phyloP scores from a whole-genome alignment of 1,284 basidiomycete genomes.

The Psilocybe mexicana region DNA sequence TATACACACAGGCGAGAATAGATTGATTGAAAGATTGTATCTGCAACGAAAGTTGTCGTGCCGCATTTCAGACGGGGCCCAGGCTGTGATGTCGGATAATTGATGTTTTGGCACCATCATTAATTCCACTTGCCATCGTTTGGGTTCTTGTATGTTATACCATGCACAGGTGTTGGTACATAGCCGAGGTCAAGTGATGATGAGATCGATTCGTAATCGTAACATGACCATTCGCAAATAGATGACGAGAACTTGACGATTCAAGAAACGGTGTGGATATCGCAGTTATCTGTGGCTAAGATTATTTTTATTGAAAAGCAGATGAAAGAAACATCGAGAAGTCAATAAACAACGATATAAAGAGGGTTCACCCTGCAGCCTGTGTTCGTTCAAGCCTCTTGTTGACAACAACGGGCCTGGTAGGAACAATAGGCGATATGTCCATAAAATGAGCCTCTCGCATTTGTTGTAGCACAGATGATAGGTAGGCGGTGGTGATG shows the following conservation, averaged over 20 bases:
- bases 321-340: constrained; percentile 2
- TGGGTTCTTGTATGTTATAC: too few species aligned
- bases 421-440: constrained; percentile 41
- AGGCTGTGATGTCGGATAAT: too few species aligned
- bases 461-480: constrained; percentile 63
- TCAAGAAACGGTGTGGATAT: not conserved
- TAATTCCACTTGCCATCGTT: not conserved
- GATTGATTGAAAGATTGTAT: not conserved
- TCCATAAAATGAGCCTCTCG: constrained; percentile 66
- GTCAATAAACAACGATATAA: not conserved
- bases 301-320: not conserved
- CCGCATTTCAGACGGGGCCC: not conserved
- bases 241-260: not conserved
- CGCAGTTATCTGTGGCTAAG: not conserved
- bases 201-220: too few species aligned
- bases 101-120: too few species aligned
- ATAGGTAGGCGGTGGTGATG: constrained; percentile 56
- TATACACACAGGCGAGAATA: too few species aligned
- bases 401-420: constrained; percentile 46
- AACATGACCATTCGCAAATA: too few species aligned
- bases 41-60: not conserved
- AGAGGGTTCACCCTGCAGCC: constrained; percentile 44
- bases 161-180: too few species aligned
- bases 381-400: constrained; percentile 70
- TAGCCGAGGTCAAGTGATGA: too few species aligned